These are phyloP conservation scores for Cercospora zeae-maydis DNA, from an alignment of 2,329 filamentous ascomycete species.

Conservation along the genomic window DNA sequence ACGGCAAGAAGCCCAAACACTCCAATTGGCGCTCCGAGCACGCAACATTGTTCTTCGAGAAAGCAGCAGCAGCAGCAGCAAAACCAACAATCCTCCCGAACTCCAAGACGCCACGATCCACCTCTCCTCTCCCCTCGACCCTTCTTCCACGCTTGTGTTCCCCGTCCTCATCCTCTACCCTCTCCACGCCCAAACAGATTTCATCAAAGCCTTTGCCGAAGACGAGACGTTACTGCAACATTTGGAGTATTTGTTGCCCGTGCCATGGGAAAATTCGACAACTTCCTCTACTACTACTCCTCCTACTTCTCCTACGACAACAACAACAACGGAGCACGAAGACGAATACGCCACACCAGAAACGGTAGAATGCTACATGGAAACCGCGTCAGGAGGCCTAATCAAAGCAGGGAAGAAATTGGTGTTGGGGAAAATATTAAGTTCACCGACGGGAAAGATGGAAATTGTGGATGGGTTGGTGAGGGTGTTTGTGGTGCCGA, in stretches of 20 bases:
- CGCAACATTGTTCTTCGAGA: slow-evolving; percentile 62
- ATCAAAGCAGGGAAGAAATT: slow-evolving; percentile 89
- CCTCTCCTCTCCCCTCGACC: slow-evolving; percentile 70
- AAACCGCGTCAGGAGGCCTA: slow-evolving; percentile 73
- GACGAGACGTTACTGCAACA: slow-evolving; percentile 71
- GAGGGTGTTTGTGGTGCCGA: slow-evolving; percentile 77
- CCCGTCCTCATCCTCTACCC: slow-evolving; percentile 85
- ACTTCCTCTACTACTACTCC: no score
- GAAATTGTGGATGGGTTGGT: slow-evolving; percentile 86
- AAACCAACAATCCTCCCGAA: slow-evolving; percentile 56
- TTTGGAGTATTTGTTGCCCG: slow-evolving; percentile 77
- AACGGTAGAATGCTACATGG: slow-evolving; percentile 81
- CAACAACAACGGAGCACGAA: no score
- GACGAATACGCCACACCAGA: slow-evolving; percentile 58
- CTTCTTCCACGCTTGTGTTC: slow-evolving; percentile 67
- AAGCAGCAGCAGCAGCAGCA: not conserved
- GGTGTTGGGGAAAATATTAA: slow-evolving; percentile 68
- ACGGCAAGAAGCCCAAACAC: slow-evolving; percentile 55
- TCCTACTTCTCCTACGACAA: no score
- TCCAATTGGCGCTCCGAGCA: slow-evolving; percentile 55
- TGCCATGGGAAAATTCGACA: slow-evolving; percentile 96
- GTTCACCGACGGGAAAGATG: slow-evolving; percentile 68
- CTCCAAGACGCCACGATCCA: slow-evolving; percentile 76
- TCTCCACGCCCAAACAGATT: slow-evolving; percentile 74
- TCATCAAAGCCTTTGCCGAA: slow-evolving; percentile 84